Base-by-base conservation (phyloP, 1,284 basidiomycete genomes). In the Ganoderma leucocontextum region DNA sequence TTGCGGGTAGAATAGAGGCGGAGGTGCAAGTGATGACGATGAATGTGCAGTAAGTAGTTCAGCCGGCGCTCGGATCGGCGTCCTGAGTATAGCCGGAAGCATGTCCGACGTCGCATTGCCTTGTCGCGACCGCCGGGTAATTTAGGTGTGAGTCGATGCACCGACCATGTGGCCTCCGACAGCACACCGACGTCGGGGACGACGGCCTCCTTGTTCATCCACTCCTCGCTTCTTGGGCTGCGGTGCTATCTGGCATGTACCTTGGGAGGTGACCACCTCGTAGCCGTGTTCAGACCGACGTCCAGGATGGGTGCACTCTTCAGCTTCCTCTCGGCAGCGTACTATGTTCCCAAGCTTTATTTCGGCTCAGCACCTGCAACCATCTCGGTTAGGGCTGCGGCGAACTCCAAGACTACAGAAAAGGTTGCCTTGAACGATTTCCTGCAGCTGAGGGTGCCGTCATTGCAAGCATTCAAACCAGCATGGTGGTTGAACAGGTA, bases 401-500 rank as follows among this genome's bases (percentile, higher is more conserved):
- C 78, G 67, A 80, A 78, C 57, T 70, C 74, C 17, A 76, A 82
- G 29, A 77, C 78, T 17, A 72, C 77, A n/a, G 73, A 76, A 17
- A 52, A 68, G 2, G 68, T 83, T 22, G 84, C 87, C 0, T 78
- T 93, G 41, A 83, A 82, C 62, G 81, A 84, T 17, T 80, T 93
- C 63, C 78, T 94, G 1, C 84, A 89, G 75, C 79, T 81, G 25
- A 81, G 83, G 68, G 92, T 90, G 74, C 86, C 86, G 36, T 89
- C 86, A 69, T 78, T 94, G 61, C 84, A 79, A 41, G 78, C 80
- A 62, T 93, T 89, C 72, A 79, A 78, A 33, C 89, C 92, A 6
- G 78, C 86, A 2, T 92, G 90, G 91, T 93, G 90, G 91, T 81
- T 94, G 55, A 83, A 82, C 73, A 91, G 85, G 91, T 92, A 68